Evolutionary conservation across 2,329 filamentous ascomycete genomes (phyloP), one percentile per base, ranked within the genome.

Genomic region (Dactylellina drechsleri): DNA sequence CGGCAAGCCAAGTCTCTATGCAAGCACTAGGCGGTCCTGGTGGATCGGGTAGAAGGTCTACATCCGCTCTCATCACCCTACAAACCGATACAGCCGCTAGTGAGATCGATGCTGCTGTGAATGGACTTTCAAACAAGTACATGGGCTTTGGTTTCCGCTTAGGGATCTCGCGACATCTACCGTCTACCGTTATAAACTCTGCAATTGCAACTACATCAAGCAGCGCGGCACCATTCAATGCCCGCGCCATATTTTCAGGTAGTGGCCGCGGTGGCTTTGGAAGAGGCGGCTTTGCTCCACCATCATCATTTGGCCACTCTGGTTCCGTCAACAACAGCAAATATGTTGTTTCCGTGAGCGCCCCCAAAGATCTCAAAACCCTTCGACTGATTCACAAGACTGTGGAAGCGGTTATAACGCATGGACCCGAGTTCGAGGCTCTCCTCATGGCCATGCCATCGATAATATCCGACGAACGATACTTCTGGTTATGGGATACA

Each of bases 401-500:
- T 0, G 86, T 96, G 40, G 94, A 98, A 80, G 86, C 87, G 1
- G 85, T 98, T 0, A 84, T 97, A 7, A 87, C 89, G 20, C 88
- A 95, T 78, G 93, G 93, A 0, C 88, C 92, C 0, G 92, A 95
- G 79, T 96, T 97, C 75, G 95, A 99, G 82, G 93, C 93, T 4
- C 84, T 96, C 1, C 86, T 99, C 5, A 98, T 98, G 95, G 90
- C 90, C 58, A 86, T 92, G 16, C 88, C 91, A 0, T 89, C 93
- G 65, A 91, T 98, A 0, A 92, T 96, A 80, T 87, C 86, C 47
- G 92, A 97, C 73, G 92, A 96, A 81, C 93, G 90, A 77, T 98
- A 94, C 89, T 91, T 93, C 0, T 99, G 93, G 91, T 85, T 99
- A 4, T 99, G 92, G 90, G 91, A 98, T 81, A 87, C 93, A 18